phyloP scores from a whole-genome alignment of 1,139 yeast genomes.

The Magnusiomyces suaveolens region DNA sequence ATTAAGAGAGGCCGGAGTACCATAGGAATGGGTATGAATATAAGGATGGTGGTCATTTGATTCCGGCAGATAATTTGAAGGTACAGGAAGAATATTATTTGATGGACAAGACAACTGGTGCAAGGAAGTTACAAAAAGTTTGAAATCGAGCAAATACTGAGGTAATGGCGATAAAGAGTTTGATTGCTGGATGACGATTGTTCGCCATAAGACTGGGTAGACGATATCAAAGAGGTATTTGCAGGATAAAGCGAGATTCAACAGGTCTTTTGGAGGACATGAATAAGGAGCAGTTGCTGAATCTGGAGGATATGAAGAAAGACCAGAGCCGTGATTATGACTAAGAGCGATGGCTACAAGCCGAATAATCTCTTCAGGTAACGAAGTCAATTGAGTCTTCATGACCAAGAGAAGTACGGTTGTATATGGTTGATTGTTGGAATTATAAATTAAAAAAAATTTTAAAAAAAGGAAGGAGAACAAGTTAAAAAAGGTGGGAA shows the following conservation, averaged over 20 bases:
- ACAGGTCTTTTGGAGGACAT: background rate
- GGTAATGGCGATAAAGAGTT: background rate
- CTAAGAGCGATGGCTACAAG: conserved; percentile 1
- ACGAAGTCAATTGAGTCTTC: background rate
- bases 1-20: too few species aligned
- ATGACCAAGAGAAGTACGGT: background rate
- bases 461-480: background rate
- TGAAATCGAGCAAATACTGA: background rate
- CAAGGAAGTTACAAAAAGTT: too few species aligned
- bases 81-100: too few species aligned
- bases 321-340: background rate
- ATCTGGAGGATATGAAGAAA: background rate
- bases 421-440: background rate
- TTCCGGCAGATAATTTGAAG: too few species aligned
- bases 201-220: background rate
- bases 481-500: background rate
- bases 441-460: too few species aligned
- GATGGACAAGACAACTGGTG: too few species aligned
- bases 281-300: background rate
- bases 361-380: conserved; percentile 2
- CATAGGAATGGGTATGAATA: too few species aligned
- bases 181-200: background rate
- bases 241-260: background rate
- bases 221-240: background rate
- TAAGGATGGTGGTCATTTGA: too few species aligned